phyloP scores from a whole-genome alignment of 2,329 filamentous ascomycete species.

The Biscogniauxia mediterranea region DNA sequence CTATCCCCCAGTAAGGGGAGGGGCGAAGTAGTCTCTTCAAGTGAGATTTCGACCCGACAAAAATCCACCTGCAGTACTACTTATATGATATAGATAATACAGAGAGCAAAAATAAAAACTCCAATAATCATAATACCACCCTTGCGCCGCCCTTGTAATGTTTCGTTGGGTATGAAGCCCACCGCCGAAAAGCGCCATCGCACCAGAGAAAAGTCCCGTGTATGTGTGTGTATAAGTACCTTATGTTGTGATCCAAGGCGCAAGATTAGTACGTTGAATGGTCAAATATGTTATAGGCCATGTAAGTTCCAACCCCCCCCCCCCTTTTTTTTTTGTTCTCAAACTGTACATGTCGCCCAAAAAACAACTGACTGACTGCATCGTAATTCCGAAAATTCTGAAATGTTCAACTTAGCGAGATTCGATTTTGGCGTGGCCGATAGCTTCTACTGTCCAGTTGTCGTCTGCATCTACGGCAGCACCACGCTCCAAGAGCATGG shows the following conservation, averaged over 20 bases:
- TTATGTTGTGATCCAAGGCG: not conserved
- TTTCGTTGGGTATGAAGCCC: not conserved
- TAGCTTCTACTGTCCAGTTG: slow-evolving; percentile 17
- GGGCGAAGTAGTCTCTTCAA: not conserved
- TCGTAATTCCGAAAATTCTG: too few species aligned
- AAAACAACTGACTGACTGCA: too few species aligned
- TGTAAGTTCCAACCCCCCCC: too few species aligned
- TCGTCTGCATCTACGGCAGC: slow-evolving; percentile 30
- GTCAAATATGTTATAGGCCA: not conserved
- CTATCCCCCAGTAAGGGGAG: not conserved
- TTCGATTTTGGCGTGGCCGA: slow-evolving; percentile 17
- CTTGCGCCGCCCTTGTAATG: not conserved
- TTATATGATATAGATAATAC: not conserved
- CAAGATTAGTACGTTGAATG: not conserved
- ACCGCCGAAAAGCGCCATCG: not conserved
- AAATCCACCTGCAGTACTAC: not conserved
- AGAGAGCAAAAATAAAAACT: not conserved
- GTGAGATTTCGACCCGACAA: not conserved
- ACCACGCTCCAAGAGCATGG: slow-evolving; percentile 32
- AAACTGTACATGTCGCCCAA: too few species aligned
- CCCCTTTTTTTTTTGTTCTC: too few species aligned
- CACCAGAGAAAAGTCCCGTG: not conserved
- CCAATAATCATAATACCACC: not conserved
- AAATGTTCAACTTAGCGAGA: slow-evolving; percentile 4
- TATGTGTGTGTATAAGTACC: not conserved